Conservation (phyloP, 495 filamentous ascomycete species). For the Cetradonia linearis region DNA sequence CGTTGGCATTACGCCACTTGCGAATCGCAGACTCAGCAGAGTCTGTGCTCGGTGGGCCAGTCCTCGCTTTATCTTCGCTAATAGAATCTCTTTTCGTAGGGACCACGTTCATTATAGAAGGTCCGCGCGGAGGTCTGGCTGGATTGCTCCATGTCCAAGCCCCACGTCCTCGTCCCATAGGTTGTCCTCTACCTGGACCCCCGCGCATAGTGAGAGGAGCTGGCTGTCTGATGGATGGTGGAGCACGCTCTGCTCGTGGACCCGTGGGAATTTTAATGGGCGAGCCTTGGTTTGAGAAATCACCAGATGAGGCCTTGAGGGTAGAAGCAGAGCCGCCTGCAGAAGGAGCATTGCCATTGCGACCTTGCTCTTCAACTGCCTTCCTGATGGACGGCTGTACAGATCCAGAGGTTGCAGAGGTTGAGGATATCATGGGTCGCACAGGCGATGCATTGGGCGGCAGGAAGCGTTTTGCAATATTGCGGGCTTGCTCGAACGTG, state of each 20-base stretch:
- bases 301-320: conserved; percentile 12
- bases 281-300: conserved; percentile 17
- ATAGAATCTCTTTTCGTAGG: conserved; percentile 23
- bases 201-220: conserved; percentile 17
- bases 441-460: conserved; percentile 12
- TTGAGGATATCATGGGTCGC: conserved; percentile 2
- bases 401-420: conserved; percentile 2
- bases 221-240: conserved; percentile 22
- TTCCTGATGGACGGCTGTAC: conserved; percentile 21
- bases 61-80: conserved; percentile 13
- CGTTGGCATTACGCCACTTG: conserved; percentile 15
- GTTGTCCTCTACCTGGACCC: conserved; percentile 14
- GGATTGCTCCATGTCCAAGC: conserved; percentile 21
- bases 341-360: conserved; percentile 19
- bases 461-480: conserved; percentile 16
- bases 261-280: conserved; percentile 26
- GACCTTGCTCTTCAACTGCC: conserved; percentile 22
- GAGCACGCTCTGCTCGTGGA: conserved; percentile 23
- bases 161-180: conserved; percentile 18
- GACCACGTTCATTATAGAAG: conserved; percentile 26
- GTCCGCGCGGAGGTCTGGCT: conserved; percentile 20
- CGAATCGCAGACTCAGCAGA: conserved; percentile 10
- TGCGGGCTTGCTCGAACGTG: conserved; percentile 10
- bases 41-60: conserved; percentile 7
- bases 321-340: conserved; percentile 1